Base-by-base conservation (phyloP, 2,329 filamentous ascomycete genomes). In the Aspergillus novofumigatus region DNA sequence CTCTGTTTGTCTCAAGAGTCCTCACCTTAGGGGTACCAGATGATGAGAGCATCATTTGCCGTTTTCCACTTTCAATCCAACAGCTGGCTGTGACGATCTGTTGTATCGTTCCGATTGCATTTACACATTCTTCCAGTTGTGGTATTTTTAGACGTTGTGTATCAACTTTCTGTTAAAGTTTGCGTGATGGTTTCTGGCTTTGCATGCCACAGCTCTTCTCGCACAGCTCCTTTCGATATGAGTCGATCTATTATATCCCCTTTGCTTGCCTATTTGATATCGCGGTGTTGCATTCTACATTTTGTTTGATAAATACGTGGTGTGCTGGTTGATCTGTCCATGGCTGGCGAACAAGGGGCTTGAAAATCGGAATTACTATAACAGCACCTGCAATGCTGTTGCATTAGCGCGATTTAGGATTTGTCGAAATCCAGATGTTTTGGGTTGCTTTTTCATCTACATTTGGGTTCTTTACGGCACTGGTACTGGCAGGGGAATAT, bases 11-110 rank as follows among this genome's bases (percentile, higher is more conserved):
- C 61, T 64, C 21, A 61, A 49, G 58, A 57, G 57, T 62, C 54
- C 56, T 61, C 29, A 61, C 57, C 60, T 63, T 53, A 23, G 21
- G 66, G 65, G 66, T 67, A 67, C 64, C 65, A 66, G 61, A 62
- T 66, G 61, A 61, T 58, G 59, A 59, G 59, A 64, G 54, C 53
- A 42, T 56, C 47, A 58, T 49, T 32, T 52, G 51, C 52, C 17
- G n/a, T 4, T 57, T 44, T 54, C 44, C 48, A 47, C 38, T 48
- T 53, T 52, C 52, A 50, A 44, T 38, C 51, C 41, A 54, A 58
- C 20, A 56, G 49, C 49, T 53, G 11, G 48, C 38, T 25, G 50
- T 51, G 56, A 41, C 50, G 44, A 17, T 45, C 42, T 20, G 42
- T 44, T 56, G 52, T 54, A 56, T 57, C 50, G 26, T 51, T 56